Base-by-base conservation (phyloP, 768 basidiomycete genomes). In the Gyrodon lividus region DNA sequence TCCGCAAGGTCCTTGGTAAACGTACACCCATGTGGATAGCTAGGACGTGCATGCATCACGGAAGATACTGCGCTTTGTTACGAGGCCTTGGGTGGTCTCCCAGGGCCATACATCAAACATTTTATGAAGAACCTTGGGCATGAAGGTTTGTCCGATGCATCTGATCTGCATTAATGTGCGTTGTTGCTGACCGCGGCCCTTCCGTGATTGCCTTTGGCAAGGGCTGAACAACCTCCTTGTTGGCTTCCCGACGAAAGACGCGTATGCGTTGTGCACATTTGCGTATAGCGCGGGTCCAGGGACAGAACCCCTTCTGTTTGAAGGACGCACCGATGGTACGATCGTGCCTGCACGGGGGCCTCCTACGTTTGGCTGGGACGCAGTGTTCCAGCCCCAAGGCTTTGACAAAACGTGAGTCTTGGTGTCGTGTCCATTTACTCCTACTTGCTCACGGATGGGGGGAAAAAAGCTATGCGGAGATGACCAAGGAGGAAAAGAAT, bases 11-110 rank as follows among this genome's bases (percentile, higher is more conserved):
- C n/a, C 43, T 14, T 16, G 3, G 22, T 0, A 33, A 20, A 39
- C n/a, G 22, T 42, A 24, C 24, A 7, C 45, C 58, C 7, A 60
- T 37, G n/a, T 35, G 20, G 8, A 23, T 31, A 77, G 72, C 60
- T 84, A 9, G 75, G 77, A 28, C 76, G 77, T 0, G 76, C 84
- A 7, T 82, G 81, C 57, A 83, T 84, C 60, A 93, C 91, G 0
- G 92, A 99, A 72, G 97, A 99, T 66, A 99, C 97, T 0, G 93
- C 97, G 0, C 80, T 99, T 6, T 91, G 87, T 58, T 98, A 92
- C 63, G 82, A 84, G 54, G 94, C 97, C 0, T 74, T 98, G 16
- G 81, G 86, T 17, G 96, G 93, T 0, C 80, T 99, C 4, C 97
- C 97, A 2, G 97, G 97, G 0, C 96, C 96, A 0, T 99, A 96